Evolutionary conservation across 1,284 basidiomycete species (phyloP).

Genomic region (Stygiomarasmius scandens): DNA sequence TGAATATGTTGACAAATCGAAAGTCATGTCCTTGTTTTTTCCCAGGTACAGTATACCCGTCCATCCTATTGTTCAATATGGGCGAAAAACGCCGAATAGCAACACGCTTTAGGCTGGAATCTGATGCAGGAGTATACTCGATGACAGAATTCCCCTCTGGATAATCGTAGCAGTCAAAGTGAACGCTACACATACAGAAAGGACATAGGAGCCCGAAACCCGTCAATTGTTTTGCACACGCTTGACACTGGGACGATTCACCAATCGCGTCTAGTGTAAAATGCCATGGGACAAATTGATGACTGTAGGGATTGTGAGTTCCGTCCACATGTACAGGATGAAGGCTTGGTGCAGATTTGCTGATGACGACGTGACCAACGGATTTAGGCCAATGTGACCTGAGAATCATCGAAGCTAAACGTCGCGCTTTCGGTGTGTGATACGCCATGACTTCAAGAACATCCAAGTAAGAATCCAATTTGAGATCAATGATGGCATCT

Average conservation of each 20-base stretch:
- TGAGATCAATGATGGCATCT: constrained; percentile 57
- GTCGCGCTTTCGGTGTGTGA: constrained; percentile 56
- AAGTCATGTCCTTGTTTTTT: constrained; percentile 49
- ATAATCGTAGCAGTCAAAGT: constrained; percentile 75
- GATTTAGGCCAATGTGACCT: constrained; percentile 66
- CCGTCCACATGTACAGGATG: constrained; percentile 33
- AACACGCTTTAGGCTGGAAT: constrained; percentile 52
- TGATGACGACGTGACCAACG: constrained; percentile 66
- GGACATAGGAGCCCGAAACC: constrained; percentile 70
- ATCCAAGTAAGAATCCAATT: constrained; percentile 71
- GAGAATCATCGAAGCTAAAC: constrained; percentile 57
- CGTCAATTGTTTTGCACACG: constrained; percentile 51
- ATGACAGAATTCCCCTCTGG: constrained; percentile 60
- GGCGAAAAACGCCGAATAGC: constrained; percentile 65
- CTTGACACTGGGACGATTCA: constrained; percentile 46
- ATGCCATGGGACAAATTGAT: constrained; percentile 72
- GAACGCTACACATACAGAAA: constrained; percentile 64
- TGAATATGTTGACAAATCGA: constrained; percentile 67
- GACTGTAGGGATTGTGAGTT: constrained; percentile 36
- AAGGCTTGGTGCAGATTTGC: constrained; percentile 45
- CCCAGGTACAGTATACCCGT: constrained; percentile 26
- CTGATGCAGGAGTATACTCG: constrained; percentile 51
- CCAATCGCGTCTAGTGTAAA: constrained; percentile 37
- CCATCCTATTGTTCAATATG: constrained; percentile 38
- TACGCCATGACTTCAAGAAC: constrained; percentile 72